Base-by-base conservation (phyloP, 768 basidiomycete species). In the Boletus vermiculosoides region DNA sequence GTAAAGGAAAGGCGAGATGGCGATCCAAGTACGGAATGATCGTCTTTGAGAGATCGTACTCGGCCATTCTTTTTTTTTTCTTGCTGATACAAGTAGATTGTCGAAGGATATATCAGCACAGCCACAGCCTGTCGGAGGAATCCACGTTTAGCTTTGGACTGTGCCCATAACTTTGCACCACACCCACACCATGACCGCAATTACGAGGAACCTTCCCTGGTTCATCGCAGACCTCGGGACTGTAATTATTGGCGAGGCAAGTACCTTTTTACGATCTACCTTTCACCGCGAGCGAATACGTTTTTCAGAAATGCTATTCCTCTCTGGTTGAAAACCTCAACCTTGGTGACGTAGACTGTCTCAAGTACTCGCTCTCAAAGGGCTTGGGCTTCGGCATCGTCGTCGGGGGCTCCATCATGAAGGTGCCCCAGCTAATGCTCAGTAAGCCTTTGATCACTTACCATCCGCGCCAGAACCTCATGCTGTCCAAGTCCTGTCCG, bases 21-120 rank as follows among this genome's bases (percentile, higher is more conserved):
- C 97, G 85, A 75, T 99, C 97, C 58, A 97, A 79, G 77, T 92
- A 90, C 3, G 94, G 86, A 56, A 98, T 90, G 51, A 98, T 83
- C 55, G 88, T 92, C 72, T 88, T 86, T 16, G 94, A 90, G 66
- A 98, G 85, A 75, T 97, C 94, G 82, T 88, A 83, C 72, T 95
- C 90, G 18, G 92, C 86, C 92, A 91, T 90, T 40, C 39, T 20
- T 40, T 41, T 71, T 66, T 63, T 67, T 59, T 60, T 52, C 10
- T 50, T 31, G 52, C 18, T 52, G 58, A 34, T 55, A 23, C 13
- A 2, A 1, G 46, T 22, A 40, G 51, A 53, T 53, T 46, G 57
- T 31, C 12, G 3, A 46, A 33, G 58, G 57, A 44, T 54, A 56
- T 30, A 49, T 42, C 49, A 30, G 45, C 63, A 71, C 61, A 62